Percentiles rank a stretch among this genome's conserved stretches.
Evolutionary conservation across 495 filamentous ascomycete genomes (phyloP).

Genomic region (Penicillium tannophilum): DNA sequence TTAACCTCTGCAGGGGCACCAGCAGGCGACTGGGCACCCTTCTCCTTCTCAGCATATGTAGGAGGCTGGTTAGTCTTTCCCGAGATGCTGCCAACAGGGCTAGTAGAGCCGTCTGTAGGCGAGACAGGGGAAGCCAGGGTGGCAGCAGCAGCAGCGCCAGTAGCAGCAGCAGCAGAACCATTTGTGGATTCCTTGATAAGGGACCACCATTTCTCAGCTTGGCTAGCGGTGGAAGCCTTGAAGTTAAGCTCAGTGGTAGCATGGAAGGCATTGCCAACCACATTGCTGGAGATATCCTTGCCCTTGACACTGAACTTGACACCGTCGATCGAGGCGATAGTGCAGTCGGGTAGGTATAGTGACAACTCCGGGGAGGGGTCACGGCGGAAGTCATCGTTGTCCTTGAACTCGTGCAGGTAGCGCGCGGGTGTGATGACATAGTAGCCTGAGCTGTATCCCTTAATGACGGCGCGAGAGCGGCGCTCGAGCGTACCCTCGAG

Average conservation of each 20-base stretch:
- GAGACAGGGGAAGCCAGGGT: conserved; percentile 3
- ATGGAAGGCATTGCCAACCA: conserved; percentile 59
- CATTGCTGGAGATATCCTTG: conserved; percentile 73
- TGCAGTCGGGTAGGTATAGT: conserved; percentile 90
- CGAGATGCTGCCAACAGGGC: conserved; percentile 5
- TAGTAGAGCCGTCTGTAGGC: not conserved
- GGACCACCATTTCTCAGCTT: conserved; percentile 83
- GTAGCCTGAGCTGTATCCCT: conserved; percentile 76
- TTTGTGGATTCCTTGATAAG: conserved; percentile 56
- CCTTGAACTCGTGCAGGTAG: conserved; percentile 95
- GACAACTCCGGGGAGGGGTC: conserved; percentile 86
- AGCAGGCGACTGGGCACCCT: conserved; percentile 7
- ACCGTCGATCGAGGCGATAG: conserved; percentile 71
- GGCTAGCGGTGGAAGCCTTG: conserved; percentile 71
- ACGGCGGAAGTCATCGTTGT: conserved; percentile 77
- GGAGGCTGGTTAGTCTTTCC: conserved; percentile 11
- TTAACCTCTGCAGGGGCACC: not conserved
- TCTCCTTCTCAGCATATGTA: conserved; percentile 3
- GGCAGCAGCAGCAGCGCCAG: conserved; percentile 3
- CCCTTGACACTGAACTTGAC: conserved; percentile 93
- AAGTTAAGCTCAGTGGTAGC: conserved; percentile 66
- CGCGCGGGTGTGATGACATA: conserved; percentile 86
- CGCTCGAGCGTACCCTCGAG: conserved; percentile 87
- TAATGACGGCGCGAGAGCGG: conserved; percentile 78
- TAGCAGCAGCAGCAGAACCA: conserved; percentile 12